phyloP scores from a whole-genome alignment of 768 basidiomycete species.

The Mycena maculata region DNA sequence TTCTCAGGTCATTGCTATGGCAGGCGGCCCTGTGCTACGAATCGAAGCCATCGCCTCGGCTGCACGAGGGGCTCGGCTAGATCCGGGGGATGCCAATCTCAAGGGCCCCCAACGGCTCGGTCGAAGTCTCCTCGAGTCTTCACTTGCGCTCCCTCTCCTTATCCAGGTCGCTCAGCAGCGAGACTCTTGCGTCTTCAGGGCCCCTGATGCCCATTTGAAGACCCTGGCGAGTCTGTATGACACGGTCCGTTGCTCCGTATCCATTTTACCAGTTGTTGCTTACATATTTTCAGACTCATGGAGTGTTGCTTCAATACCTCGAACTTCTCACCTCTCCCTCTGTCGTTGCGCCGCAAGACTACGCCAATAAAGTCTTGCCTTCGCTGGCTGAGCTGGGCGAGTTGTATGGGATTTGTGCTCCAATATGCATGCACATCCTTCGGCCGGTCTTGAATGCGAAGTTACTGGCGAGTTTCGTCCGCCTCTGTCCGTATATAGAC shows the following conservation, averaged over 20 bases:
- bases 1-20: constrained; percentile 89
- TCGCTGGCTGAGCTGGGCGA: constrained; percentile 77
- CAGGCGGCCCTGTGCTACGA: constrained; percentile 87
- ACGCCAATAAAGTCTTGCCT: constrained; percentile 80
- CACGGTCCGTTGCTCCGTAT: constrained; percentile 66
- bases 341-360: constrained; percentile 76
- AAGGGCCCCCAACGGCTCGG: constrained; percentile 79
- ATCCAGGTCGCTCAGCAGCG: constrained; percentile 94
- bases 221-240: constrained; percentile 90
- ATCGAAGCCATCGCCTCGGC: constrained; percentile 88
- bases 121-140: constrained; percentile 72
- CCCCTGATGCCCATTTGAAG: constrained; percentile 83
- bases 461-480: constrained; percentile 61
- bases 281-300: constrained; percentile 74
- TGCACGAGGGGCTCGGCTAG: constrained; percentile 79
- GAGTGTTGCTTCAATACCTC: constrained; percentile 90
- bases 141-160: constrained; percentile 87
- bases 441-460: constrained; percentile 80
- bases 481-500: not conserved
- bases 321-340: constrained; percentile 84
- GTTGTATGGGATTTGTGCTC: constrained; percentile 82
- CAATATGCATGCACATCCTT: constrained; percentile 94
- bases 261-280: constrained; percentile 30
- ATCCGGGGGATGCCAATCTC: constrained; percentile 70
- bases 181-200: constrained; percentile 83